Evolutionary conservation across 768 basidiomycete genomes (phyloP).

Genomic region (Epithele typhae): DNA sequence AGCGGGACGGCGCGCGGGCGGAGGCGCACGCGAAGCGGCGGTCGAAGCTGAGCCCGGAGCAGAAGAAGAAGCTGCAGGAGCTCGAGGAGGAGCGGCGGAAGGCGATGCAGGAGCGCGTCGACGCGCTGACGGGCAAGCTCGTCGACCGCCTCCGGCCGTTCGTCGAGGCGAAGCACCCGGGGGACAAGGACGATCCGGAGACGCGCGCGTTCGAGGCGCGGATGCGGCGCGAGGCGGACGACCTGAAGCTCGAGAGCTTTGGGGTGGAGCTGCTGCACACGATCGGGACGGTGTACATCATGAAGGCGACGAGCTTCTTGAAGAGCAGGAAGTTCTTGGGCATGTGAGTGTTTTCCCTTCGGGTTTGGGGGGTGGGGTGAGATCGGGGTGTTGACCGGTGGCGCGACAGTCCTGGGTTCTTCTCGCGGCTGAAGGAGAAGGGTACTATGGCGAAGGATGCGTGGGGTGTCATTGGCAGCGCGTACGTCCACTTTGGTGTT

Average conservation of each 20-base stretch:
- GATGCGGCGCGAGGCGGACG: conserved; percentile 84
- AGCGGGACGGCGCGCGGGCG: conserved; percentile 29
- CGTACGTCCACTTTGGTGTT: conserved; percentile 61
- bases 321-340: conserved; percentile 91
- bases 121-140: conserved; percentile 72
- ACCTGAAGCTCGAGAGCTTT: conserved; percentile 95
- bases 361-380: conserved; percentile 1
- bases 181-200: conserved; percentile 78
- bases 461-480: conserved; percentile 95
- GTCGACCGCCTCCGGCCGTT: conserved; percentile 83
- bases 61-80: conserved; percentile 76
- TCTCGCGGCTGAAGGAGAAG: conserved; percentile 92
- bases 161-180: conserved; percentile 84
- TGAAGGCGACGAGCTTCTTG: conserved; percentile 88
- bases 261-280: conserved; percentile 93
- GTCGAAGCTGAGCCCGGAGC: conserved; percentile 70
- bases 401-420: conserved; percentile 71
- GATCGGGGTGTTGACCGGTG: no score
- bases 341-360: conserved; percentile 47
- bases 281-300: conserved; percentile 88
- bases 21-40: conserved; percentile 35
- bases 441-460: conserved; percentile 91
- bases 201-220: conserved; percentile 71
- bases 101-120: conserved; percentile 75
- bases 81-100: conserved; percentile 79